Conservation (phyloP, 2,329 filamentous ascomycete genomes). For the Aspergillus intermedius region DNA sequence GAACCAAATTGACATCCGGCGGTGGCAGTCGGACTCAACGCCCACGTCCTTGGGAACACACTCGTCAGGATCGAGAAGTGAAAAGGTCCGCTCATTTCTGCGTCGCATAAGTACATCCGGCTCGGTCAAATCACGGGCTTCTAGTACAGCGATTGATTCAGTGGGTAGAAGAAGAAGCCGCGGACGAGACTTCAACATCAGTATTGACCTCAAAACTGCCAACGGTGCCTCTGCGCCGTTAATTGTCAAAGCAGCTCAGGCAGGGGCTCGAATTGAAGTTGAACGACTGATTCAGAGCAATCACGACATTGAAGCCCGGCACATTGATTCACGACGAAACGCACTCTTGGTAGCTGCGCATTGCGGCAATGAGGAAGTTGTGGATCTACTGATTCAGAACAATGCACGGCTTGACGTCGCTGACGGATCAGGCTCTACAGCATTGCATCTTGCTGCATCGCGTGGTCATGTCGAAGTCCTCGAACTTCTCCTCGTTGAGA, state of each 20-base stretch:
- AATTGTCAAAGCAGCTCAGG: slow-evolving; percentile 32
- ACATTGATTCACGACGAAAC: slow-evolving; percentile 27
- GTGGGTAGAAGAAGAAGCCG: slow-evolving; percentile 7
- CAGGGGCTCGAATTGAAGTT: slow-evolving; percentile 27
- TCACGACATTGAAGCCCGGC: slow-evolving; percentile 24
- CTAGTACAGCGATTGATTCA: background rate
- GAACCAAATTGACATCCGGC: slow-evolving; percentile 7
- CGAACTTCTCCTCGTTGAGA: slow-evolving; percentile 22
- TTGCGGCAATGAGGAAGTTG: slow-evolving; percentile 32
- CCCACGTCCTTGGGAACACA: slow-evolving; percentile 2
- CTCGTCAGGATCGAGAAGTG: slow-evolving; percentile 14
- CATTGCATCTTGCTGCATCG: slow-evolving; percentile 28
- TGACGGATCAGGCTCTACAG: slow-evolving; percentile 25
- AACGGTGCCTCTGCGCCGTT: slow-evolving; percentile 24
- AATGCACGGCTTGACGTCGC: slow-evolving; percentile 23
- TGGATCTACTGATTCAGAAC: slow-evolving; percentile 25
- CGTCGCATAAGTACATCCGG: slow-evolving; percentile 10
- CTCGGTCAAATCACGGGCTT: background rate
- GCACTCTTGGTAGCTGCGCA: slow-evolving; percentile 35
- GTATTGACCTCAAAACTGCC: slow-evolving; percentile 29
- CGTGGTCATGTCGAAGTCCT: slow-evolving; percentile 25
- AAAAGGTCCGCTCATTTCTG: slow-evolving; percentile 13
- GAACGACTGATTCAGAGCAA: slow-evolving; percentile 27
- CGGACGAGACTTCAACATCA: slow-evolving; percentile 23
- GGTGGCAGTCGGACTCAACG: slow-evolving; percentile 16